Conservation (phyloP, 495 filamentous ascomycete species). For the Cercophora newfieldiana region DNA sequence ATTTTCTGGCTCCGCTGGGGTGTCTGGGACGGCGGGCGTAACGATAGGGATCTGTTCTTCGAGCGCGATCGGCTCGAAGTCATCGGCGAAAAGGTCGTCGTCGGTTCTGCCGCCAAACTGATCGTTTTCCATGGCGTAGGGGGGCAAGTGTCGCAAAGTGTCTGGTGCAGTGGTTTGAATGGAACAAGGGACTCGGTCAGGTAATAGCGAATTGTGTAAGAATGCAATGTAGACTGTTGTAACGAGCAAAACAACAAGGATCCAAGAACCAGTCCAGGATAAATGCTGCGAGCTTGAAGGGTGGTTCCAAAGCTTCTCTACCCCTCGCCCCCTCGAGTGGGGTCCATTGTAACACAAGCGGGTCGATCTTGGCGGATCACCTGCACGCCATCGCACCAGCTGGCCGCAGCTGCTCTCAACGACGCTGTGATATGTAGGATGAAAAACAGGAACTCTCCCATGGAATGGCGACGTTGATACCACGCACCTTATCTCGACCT, state of each 20-base stretch:
- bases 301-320: not conserved
- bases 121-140: conserved; percentile 32
- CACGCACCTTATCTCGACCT: too few species aligned
- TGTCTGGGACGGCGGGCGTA: not conserved
- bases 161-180: not conserved
- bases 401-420: not conserved
- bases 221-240: not conserved
- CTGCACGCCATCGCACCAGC: not conserved
- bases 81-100: conserved; percentile 53
- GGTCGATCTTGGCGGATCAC: not conserved
- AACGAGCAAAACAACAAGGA: not conserved
- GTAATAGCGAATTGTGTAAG: not conserved
- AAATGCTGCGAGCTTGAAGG: not conserved
- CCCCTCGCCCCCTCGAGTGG: not conserved
- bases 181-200: not conserved
- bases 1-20: not conserved
- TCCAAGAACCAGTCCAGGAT: not conserved
- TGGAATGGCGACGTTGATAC: too few species aligned
- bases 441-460: too few species aligned
- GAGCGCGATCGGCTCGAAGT: conserved; percentile 45
- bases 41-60: conserved; percentile 18
- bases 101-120: conserved; percentile 53
- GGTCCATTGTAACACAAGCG: not conserved
- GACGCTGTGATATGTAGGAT: not conserved
- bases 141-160: not conserved